phyloP scores from a whole-genome alignment of 2,329 filamentous ascomycete genomes.

The Fusarium oligoseptatum region DNA sequence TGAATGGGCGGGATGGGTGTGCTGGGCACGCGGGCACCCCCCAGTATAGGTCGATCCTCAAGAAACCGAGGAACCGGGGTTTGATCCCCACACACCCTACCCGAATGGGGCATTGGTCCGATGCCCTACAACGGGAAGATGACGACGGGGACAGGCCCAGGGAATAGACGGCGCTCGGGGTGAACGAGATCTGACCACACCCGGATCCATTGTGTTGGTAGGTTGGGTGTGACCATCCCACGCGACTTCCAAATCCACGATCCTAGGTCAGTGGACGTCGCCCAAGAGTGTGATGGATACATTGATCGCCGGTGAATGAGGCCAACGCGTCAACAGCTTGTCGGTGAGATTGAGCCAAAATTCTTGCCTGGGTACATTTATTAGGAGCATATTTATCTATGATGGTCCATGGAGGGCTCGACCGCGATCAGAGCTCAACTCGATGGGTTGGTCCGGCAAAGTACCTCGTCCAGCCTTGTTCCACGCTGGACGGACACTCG shows the following conservation, averaged over 20 bases:
- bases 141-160: not conserved
- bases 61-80: too few species aligned
- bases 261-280: too few species aligned
- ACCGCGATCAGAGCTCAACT: not conserved
- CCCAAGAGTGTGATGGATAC: too few species aligned
- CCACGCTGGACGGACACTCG: not conserved
- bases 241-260: too few species aligned
- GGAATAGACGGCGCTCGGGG: too few species aligned
- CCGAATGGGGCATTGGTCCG: not conserved
- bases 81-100: not conserved
- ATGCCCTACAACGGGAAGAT: too few species aligned
- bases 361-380: not conserved
- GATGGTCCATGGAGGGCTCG: not conserved
- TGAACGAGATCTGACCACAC: not conserved
- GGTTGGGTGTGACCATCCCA: too few species aligned
- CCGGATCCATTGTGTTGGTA: not conserved
- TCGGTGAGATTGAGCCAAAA: not conserved
- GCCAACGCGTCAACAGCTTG: not conserved
- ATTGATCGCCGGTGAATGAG: not conserved
- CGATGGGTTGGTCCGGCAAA: not conserved
- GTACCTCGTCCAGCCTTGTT: too few species aligned
- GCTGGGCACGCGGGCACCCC: too few species aligned
- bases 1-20: too few species aligned
- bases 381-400: not conserved
- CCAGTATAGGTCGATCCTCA: too few species aligned